Base-by-base conservation (phyloP, 768 basidiomycete genomes). In the Suillus weaverae region DNA sequence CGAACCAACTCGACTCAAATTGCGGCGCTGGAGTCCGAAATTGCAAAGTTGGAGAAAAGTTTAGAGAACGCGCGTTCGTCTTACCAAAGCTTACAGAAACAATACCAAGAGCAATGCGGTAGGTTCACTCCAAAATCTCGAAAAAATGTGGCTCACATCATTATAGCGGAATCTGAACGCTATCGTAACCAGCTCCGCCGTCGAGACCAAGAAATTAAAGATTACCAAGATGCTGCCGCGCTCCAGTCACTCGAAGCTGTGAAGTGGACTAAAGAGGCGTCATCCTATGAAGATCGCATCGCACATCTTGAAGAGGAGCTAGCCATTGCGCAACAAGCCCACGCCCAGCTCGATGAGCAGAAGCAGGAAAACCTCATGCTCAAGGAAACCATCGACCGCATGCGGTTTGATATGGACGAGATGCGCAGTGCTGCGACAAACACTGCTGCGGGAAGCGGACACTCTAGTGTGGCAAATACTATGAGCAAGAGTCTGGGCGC, bases 321-420 rank as follows among this genome's bases (percentile, higher is more conserved):
- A 3, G 74, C 74, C 4, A 71, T 85, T 32, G 92, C 94, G 5
- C 86, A 89, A 60, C 84, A 87, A 69, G 88, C 90, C 1, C 89
- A 92, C 61, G 84, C 81, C 0, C 85, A 87, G 65, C 83, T 97
- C 43, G 94, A 96, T 65, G 89, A 91, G 70, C 96, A 98, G 81
- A 97, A 97, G 80, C 92, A 94, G 71, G 94, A 96, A 81, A 98
- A 97, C 71, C 73, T 97, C 68, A 78, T 94, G 72, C 82, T 98
- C 66, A 97, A 97, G 73, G 96, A 98, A 81, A 97, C 95, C 2
- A 98, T 98, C 69, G 95, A 97, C 73, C 85, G 95, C 55, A 89
- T 97, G 86, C 84, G 93, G 38, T 97, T 90, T 68, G 96, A 98
- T 70, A 87, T 98, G 83, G 95, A 98, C 69, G 94, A 96, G 77